Base-by-base conservation (phyloP, 2,329 filamentous ascomycete species). In the Chaetomium strumarium region DNA sequence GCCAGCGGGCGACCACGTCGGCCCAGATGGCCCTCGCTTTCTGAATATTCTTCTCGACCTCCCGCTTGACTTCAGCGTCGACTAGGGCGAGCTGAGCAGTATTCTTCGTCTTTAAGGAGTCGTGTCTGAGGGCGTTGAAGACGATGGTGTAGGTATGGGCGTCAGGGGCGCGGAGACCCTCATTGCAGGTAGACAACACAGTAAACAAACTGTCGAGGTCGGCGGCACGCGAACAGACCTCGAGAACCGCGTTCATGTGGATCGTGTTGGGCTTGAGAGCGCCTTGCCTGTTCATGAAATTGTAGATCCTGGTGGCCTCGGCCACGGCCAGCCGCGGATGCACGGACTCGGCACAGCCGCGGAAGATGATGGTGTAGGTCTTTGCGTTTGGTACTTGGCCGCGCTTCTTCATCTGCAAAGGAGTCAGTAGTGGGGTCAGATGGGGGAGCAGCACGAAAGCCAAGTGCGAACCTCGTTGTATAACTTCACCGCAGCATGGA, bases 221-320 rank as follows among this genome's bases (percentile, higher is more conserved):
- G 12, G 76, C 68, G 4, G 87, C 85, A 52, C 81, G 78, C 44
- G 85, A 80, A 66, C 91, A 97, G 9, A 93, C 86, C 53, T 84
- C 83, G 41, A 99, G 73, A n/a, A 90, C 81, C 10, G 91, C 88
- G 66, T 99, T 99, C 57, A 88, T 83, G 64, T 97, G 93, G 52
- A 89, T 86, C 34, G 85, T 86, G 60, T 84, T 88, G 14, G 88
- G 86, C 58, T 83, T 77, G 46, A 95, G 74, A 8, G 76, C 74
- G 1, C 79, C 82, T 34, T 81, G 76, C 5, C 75, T 76, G 37
- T 78, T 76, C 71, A 97, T 86, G 50, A 82, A 82, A 60, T 88
- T 79, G 72, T 95, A 97, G 47, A 96, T 75, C 53, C 80, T 79
- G 42, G 91, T 69, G 0, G 90, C 89, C 59, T 86, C 84, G 51